These are phyloP conservation scores for Talaromyces borbonicus DNA, from an alignment of 495 filamentous ascomycete genomes.

Conservation along the genomic window DNA sequence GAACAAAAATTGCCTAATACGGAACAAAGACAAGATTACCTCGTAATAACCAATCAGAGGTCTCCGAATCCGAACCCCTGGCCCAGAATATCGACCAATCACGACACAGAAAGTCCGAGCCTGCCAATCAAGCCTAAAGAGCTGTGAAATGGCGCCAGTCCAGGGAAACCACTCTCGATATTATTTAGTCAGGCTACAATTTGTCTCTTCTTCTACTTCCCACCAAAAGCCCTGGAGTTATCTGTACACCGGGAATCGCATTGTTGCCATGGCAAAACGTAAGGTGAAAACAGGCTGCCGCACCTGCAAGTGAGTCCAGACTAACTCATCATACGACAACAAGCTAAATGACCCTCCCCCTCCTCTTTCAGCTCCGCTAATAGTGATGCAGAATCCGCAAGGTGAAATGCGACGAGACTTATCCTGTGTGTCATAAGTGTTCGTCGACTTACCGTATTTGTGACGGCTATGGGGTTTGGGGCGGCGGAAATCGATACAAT, in stretches of 20 bases:
- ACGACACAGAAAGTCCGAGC: not conserved
- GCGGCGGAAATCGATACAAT: not conserved
- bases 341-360: too few species aligned
- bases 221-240: too few species aligned
- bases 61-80: not conserved
- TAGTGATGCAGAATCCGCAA: constrained; percentile 36
- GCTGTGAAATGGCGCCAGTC: too few species aligned
- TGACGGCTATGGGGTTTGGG: constrained; percentile 24
- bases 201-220: too few species aligned
- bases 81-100: not conserved
- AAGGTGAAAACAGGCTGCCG: constrained; percentile 40
- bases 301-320: constrained; percentile 44
- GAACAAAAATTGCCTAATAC: constrained; percentile 1
- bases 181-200: too few species aligned
- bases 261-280: constrained; percentile 1
- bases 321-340: too few species aligned
- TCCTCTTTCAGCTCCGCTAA: too few species aligned
- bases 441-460: constrained; percentile 36
- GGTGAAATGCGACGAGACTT: constrained; percentile 57
- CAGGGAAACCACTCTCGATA: too few species aligned
- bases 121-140: constrained; percentile 3
- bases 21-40: not conserved
- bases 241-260: too few species aligned
- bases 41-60: not conserved
- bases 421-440: constrained; percentile 47